Conservation (phyloP, 192 early-diverging fungal genomes). For the Coemansia sp. region DNA sequence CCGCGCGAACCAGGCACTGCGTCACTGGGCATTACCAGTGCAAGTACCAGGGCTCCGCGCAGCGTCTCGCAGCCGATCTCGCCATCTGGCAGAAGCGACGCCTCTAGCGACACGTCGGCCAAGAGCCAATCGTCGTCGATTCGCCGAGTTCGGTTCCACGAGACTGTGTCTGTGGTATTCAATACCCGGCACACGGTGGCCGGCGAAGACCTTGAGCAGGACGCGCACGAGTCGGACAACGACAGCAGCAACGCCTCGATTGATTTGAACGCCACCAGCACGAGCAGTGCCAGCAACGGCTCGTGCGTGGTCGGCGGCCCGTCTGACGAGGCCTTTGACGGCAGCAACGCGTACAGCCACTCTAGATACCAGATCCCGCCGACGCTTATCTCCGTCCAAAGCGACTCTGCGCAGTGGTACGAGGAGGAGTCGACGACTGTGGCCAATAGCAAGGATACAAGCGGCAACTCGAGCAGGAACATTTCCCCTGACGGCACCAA, state of each 20-base stretch:
- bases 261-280: conserved; percentile 4
- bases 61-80: conserved; percentile 15
- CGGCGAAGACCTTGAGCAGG: conserved; percentile 18
- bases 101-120: conserved; percentile 39
- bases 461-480: conserved; percentile 31
- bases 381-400: background rate
- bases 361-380: conserved; percentile 34
- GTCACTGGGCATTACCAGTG: background rate
- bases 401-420: conserved; percentile 12
- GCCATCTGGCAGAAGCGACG: conserved; percentile 15
- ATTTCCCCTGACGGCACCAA: conserved; percentile 32
- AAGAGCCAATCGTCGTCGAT: conserved; percentile 52
- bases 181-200: conserved; percentile 27
- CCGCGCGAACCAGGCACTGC: background rate
- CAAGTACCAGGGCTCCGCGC: background rate
- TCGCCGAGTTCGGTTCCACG: conserved; percentile 51
- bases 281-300: background rate
- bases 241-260: conserved; percentile 50
- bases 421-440: conserved; percentile 4
- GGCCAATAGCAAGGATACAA: conserved; percentile 25
- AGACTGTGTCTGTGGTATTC: conserved; percentile 53
- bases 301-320: background rate
- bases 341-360: conserved; percentile 14
- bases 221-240: conserved; percentile 37
- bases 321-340: conserved; percentile 49